Evolutionary conservation across 2,329 filamentous ascomycete genomes (phyloP), one percentile per base, ranked within the genome.

Genomic region (Calycina herbarum): DNA sequence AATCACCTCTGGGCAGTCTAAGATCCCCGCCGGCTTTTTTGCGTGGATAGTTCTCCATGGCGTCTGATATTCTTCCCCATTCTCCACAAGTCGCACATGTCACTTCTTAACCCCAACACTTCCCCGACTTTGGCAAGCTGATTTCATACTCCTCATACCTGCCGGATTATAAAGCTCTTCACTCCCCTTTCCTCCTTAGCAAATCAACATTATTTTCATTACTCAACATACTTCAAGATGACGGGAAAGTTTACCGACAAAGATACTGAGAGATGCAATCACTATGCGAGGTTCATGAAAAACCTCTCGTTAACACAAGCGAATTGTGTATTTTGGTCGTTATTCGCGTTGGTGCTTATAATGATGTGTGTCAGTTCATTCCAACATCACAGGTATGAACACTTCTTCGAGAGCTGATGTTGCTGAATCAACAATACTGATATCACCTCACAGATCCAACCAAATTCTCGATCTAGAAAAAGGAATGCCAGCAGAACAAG

Each of bases 251-350:
- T 78, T 62, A 70, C 70, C 17, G 61, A 68, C 3, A 68, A 70
- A 62, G 77, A 80, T 63, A 70, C 72, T 1, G 67, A 56, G 24
- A 72, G 74, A 61, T 82, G 80, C 67, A 59, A 61, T 20, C 76
- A 80, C 67, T 81, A 82, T 67, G 82, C 82, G 42, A 71, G 75
- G 56, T 83, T 83, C 69, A 80, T 82, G 33, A 74, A 78, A 5
- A 72, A 79, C 65, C 73, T 83, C 66, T 76, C 75, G 11, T 71
- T 78, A 61, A 73, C 75, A 71, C 76, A 83, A 68, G 82, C 82
- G 66, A 79, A 81, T 67, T 70, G 78, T 13, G 74, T 83, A 29
- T 84, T 82, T 74, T 84, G 81, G 81, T 68, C 72, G 11, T 66
- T 84, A 60, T 84, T 83, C 69, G 68, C 78, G 29, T 71, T 77